Percentiles rank a stretch among this genome's conserved stretches.
These are phyloP conservation scores for Aquilaria malaccensis DNA, from an alignment of 345 rosid genomes.

Conservation along the genomic window DNA sequence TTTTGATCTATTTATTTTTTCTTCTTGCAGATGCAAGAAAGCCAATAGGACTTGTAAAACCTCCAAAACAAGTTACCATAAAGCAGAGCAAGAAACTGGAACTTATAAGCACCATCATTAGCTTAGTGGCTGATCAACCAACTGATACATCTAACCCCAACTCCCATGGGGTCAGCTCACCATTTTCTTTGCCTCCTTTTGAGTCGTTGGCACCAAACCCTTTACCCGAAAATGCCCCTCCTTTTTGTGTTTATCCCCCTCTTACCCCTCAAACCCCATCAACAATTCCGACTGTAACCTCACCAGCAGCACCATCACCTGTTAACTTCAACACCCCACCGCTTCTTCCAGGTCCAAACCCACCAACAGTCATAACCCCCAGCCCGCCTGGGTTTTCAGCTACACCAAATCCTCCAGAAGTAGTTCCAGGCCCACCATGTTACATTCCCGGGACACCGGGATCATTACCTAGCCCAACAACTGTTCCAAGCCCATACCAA, in stretches of 20 bases:
- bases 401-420: conserved; percentile 20
- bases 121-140: conserved; percentile 37
- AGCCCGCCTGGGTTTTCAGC: conserved; percentile 18
- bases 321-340: conserved; percentile 12
- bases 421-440: conserved; percentile 27
- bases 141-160: conserved; percentile 35
- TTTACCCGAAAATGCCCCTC: conserved; percentile 42
- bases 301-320: conserved; percentile 22
- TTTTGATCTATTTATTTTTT: too few species aligned
- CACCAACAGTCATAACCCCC: conserved; percentile 35
- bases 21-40: conserved; percentile 32
- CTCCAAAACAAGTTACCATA: conserved; percentile 14
- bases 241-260: conserved; percentile 51
- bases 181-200: conserved; percentile 49
- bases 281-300: conserved; percentile 18
- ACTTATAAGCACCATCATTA: conserved; percentile 32
- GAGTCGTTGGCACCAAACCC: conserved; percentile 46
- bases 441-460: conserved; percentile 25
- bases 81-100: conserved; percentile 24
- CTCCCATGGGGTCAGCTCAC: conserved; percentile 48
- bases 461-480: conserved; percentile 19
- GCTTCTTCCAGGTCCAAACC: conserved; percentile 30
- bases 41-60: conserved; percentile 10
- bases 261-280: conserved; percentile 39
- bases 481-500: conserved; percentile 22